A percentile compares a stretch with the other conserved stretches of the same genome.
Conservation (phyloP, 2,329 filamentous ascomycete species). For the Balansia obtecta region DNA sequence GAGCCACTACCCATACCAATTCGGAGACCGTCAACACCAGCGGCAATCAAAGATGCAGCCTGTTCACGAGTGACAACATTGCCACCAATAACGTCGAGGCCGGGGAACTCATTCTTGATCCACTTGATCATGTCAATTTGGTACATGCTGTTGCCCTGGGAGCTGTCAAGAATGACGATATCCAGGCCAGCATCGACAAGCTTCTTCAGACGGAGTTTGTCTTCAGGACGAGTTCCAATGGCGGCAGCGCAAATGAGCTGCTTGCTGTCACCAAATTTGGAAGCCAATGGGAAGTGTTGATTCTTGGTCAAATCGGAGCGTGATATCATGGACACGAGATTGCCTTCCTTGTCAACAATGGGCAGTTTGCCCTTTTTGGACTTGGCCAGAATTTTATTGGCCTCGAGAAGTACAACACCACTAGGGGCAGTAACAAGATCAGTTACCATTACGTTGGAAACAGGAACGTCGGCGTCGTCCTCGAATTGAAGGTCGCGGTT, state of each 20-base stretch:
- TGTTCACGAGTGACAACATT: constrained; percentile 98
- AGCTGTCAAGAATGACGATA: constrained; percentile 89
- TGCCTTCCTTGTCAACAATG: constrained; percentile 72
- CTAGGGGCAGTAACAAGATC: constrained; percentile 79
- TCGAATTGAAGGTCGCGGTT: constrained; percentile 98
- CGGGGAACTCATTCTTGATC: constrained; percentile 76
- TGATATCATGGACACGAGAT: constrained; percentile 84
- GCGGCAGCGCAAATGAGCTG: constrained; percentile 92
- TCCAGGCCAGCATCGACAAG: constrained; percentile 92
- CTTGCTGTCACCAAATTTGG: constrained; percentile 93
- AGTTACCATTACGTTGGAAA: constrained; percentile 88
- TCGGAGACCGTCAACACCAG: constrained; percentile 88
- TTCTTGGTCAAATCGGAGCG: constrained; percentile 98
- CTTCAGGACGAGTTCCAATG: constrained; percentile 88
- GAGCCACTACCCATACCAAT: constrained; percentile 98
- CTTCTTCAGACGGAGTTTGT: constrained; percentile 74
- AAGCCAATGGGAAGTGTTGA: constrained; percentile 89
- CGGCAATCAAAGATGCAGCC: constrained; percentile 81
- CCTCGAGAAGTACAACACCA: constrained; percentile 74
- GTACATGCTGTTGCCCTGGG: constrained; percentile 97
- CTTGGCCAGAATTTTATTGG: constrained; percentile 83
- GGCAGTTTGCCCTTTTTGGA: constrained; percentile 99
- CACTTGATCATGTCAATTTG: constrained; percentile 98
- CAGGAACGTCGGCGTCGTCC: constrained; percentile 55
- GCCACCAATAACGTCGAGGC: constrained; percentile 89